A percentile compares a stretch with the other conserved stretches of the same genome.
These are phyloP conservation scores for Pseudogymnoascus sp. DNA, from an alignment of 2,329 filamentous ascomycete species.

Conservation along the genomic window DNA sequence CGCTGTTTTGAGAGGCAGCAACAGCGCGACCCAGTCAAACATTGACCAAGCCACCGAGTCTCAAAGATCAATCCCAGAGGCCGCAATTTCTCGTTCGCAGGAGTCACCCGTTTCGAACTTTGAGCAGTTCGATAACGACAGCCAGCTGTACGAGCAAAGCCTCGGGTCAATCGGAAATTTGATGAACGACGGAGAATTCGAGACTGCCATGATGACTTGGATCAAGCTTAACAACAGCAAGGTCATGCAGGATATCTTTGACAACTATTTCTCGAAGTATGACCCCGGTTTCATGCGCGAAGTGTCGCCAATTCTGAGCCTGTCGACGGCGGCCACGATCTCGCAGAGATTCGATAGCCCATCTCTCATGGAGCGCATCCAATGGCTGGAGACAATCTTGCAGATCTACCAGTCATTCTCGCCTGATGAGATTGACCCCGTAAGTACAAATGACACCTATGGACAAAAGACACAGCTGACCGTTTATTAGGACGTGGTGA, in stretches of 20 bases:
- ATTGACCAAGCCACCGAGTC: conserved; percentile 14
- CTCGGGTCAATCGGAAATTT: conserved; percentile 2
- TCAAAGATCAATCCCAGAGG: background rate
- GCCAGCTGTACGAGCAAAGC: background rate
- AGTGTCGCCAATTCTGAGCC: conserved; percentile 51
- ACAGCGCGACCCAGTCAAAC: conserved; percentile 32
- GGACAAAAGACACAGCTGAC: conserved; percentile 21
- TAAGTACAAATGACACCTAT: conserved; percentile 20
- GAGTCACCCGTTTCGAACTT: background rate
- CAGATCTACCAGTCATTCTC: conserved; percentile 35
- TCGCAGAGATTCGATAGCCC: conserved; percentile 48
- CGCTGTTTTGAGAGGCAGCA: conserved; percentile 50
- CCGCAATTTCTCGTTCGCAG: background rate
- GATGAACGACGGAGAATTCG: conserved; percentile 53
- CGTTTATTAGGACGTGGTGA: conserved; percentile 34
- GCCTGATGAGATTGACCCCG: conserved; percentile 21
- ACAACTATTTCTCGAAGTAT: conserved; percentile 44
- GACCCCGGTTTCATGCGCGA: conserved; percentile 45
- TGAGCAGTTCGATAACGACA: background rate
- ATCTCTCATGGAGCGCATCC: conserved; percentile 47
- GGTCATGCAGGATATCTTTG: conserved; percentile 51
- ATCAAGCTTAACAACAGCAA: conserved; percentile 28
- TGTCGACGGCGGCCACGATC: conserved; percentile 58
- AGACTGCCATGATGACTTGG: conserved; percentile 59
- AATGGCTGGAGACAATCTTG: conserved; percentile 54